These are phyloP conservation scores for Penicillium antarcticum DNA, from an alignment of 495 filamentous ascomycete species.

Conservation along the genomic window DNA sequence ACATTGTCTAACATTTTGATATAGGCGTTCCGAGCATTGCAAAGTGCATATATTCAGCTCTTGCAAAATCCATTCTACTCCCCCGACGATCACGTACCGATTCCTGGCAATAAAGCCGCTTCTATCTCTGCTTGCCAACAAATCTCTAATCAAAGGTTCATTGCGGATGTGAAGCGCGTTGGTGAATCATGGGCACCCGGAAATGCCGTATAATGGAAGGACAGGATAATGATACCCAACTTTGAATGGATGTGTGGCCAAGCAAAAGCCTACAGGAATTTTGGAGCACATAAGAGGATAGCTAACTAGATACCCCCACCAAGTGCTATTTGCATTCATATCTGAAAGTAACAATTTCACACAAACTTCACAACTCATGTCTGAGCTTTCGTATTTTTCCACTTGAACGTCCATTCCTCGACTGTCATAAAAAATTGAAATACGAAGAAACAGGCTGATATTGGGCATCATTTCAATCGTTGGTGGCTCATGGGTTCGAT, in stretches of 20 bases:
- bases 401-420: too few species aligned
- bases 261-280: background rate
- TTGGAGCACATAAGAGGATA: too few species aligned
- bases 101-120: constrained; percentile 26
- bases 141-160: constrained; percentile 80
- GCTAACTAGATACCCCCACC: too few species aligned
- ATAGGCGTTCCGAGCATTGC: constrained; percentile 84
- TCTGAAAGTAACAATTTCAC: background rate
- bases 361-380: background rate
- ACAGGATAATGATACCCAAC: background rate
- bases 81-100: constrained; percentile 75
- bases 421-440: background rate
- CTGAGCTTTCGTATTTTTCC: too few species aligned
- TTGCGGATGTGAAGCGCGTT: constrained; percentile 77
- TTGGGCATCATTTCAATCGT: background rate
- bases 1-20: constrained; percentile 1
- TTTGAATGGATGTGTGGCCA: background rate
- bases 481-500: constrained; percentile 23
- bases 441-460: background rate
- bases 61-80: constrained; percentile 94
- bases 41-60: constrained; percentile 83
- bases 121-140: constrained; percentile 43
- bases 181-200: constrained; percentile 65
- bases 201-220: constrained; percentile 32
- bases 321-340: background rate